Conservation (phyloP, 352 stramenopile species). For the Pelagophyceae sp. region DNA sequence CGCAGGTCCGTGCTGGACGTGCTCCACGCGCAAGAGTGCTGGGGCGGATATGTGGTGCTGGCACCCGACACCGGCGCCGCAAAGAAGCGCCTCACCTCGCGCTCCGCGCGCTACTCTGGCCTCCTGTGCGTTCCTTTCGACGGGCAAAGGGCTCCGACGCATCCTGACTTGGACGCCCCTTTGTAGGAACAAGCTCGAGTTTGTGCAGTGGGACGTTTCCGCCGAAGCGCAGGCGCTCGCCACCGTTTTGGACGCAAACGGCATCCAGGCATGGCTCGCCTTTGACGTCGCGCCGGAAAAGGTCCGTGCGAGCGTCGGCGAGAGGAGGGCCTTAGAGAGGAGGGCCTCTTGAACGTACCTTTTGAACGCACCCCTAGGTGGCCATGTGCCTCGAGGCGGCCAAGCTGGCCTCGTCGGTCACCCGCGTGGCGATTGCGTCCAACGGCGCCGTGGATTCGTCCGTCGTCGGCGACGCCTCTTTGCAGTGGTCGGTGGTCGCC, state of each 20-base stretch:
- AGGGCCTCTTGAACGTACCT: too few species aligned
- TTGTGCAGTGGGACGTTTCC: conserved; percentile 28
- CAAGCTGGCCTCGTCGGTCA: conserved; percentile 25
- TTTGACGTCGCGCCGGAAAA: conserved; percentile 31
- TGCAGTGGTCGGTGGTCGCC: background rate
- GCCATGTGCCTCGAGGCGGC: conserved; percentile 28
- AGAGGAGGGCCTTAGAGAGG: too few species aligned
- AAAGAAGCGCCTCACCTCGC: conserved; percentile 35
- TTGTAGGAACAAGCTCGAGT: too few species aligned
- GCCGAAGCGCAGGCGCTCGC: conserved; percentile 26
- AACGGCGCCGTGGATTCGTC: conserved; percentile 22
- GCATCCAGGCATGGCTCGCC: conserved; percentile 31
- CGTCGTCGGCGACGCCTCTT: conserved; percentile 22
- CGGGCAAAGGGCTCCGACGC: too few species aligned
- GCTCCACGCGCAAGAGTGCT: conserved; percentile 33
- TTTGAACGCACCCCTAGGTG: too few species aligned
- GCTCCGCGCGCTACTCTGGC: conserved; percentile 35
- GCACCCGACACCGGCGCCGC: conserved; percentile 20
- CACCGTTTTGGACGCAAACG: conserved; percentile 30
- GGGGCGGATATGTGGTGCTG: conserved; percentile 35
- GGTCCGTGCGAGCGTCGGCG: conserved; percentile 26
- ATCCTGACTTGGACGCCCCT: too few species aligned
- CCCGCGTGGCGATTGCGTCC: conserved; percentile 30
- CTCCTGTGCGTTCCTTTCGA: conserved; percentile 33
- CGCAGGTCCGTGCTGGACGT: conserved; percentile 38